These are phyloP conservation scores for Aspergillus homomorphus DNA, from an alignment of 495 filamentous ascomycete genomes.

Conservation along the genomic window DNA sequence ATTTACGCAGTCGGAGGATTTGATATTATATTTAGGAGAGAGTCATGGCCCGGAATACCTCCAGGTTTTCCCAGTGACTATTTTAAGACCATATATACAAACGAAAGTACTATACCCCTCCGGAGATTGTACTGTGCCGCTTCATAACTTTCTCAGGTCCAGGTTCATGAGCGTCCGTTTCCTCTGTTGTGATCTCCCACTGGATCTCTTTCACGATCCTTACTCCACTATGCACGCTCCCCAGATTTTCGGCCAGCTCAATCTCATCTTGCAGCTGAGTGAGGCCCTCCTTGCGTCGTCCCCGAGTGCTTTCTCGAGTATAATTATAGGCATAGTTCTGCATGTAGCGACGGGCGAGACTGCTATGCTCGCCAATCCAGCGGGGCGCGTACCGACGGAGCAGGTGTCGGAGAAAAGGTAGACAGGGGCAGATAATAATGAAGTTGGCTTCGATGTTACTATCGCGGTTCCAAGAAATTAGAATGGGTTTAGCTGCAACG, in stretches of 20 bases:
- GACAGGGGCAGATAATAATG: background rate
- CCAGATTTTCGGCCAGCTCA: background rate
- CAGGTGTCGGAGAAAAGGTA: conserved; percentile 6
- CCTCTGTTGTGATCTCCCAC: background rate
- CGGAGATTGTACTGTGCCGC: background rate
- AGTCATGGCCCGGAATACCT: no score
- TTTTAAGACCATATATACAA: no score
- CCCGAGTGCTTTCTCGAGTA: background rate
- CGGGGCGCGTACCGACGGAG: conserved; percentile 4
- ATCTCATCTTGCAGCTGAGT: conserved; percentile 6
- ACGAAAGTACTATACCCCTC: no score
- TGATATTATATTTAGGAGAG: no score
- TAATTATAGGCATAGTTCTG: background rate
- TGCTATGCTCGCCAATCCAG: conserved; percentile 3
- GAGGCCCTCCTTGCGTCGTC: background rate
- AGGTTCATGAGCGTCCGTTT: background rate
- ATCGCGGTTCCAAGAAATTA: background rate
- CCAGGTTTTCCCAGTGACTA: no score
- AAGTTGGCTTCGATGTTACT: conserved; percentile 10
- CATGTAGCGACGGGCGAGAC: background rate
- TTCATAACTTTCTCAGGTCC: background rate
- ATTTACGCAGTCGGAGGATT: no score
- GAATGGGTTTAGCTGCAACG: background rate
- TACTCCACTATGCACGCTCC: background rate
- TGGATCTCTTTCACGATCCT: conserved; percentile 2